Conservation (phyloP, 208 protist species). For the Acanthamoeba quina region DNA sequence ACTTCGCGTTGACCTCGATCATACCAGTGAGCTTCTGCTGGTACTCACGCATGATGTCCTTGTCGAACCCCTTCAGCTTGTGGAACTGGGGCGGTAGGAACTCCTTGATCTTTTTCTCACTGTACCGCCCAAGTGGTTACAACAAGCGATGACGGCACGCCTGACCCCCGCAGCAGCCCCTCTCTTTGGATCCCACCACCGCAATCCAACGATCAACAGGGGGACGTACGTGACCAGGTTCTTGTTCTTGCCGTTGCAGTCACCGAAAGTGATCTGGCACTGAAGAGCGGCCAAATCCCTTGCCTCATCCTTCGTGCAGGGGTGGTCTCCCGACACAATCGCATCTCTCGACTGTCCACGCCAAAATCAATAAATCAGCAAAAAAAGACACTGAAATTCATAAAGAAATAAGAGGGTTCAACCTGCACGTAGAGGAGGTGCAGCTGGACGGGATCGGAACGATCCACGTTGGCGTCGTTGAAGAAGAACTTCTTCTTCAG, state of each 20-base stretch:
- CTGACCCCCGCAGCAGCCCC: too few relatives aligned
- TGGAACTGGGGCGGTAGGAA: slow-evolving; percentile 83
- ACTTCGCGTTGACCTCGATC: slow-evolving; percentile 89
- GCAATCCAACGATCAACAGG: neutral
- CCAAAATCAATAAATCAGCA: neutral
- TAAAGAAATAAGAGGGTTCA: neutral
- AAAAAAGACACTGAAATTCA: neutral
- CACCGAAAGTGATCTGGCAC: slow-evolving; percentile 84
- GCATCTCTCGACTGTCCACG: slow-evolving; percentile 81
- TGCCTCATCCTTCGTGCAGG: slow-evolving; percentile 86
- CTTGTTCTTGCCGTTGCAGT: slow-evolving; percentile 86
- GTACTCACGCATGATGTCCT: slow-evolving; percentile 87
- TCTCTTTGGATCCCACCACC: neutral
- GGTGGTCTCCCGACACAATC: slow-evolving; percentile 87
- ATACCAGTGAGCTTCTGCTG: slow-evolving; percentile 84
- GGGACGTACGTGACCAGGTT: slow-evolving; percentile 9
- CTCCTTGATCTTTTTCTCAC: slow-evolving; percentile 78
- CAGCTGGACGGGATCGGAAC: slow-evolving; percentile 89
- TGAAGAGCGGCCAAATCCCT: slow-evolving; percentile 85
- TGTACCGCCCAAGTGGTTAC: neutral
- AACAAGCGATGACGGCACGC: too few relatives aligned
- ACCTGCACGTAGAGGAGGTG: slow-evolving; percentile 89
- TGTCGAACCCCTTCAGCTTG: slow-evolving; percentile 86
- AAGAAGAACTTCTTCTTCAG: slow-evolving; percentile 91
- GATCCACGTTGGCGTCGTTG: slow-evolving; percentile 88